Evolutionary conservation across 2,329 filamentous ascomycete species (phyloP), one percentile per base, ranked within the genome.

Genomic region (Gaeumannomyces sp.): DNA sequence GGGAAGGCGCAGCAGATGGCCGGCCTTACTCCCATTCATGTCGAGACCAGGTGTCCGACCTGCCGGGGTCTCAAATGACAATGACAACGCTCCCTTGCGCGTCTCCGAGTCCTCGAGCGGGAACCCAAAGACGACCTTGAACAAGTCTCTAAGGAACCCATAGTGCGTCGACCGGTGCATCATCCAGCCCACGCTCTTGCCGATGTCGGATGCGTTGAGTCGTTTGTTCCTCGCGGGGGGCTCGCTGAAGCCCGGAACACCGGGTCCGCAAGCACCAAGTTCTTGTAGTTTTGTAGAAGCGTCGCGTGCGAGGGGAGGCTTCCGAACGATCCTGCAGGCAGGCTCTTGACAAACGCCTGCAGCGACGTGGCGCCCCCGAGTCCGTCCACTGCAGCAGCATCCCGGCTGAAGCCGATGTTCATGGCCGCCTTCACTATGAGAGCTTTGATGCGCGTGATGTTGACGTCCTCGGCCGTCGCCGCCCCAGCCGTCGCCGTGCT

Each of bases 391-490:
- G 76, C 72, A 16, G 81, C 78, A 2, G 78, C 73, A 27, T 86
- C 82, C 11, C 91, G 89, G 66, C 85, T 84, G 76, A 90, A 97
- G 14, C 93, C 93, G 3, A 90, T 85, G 72, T 94, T 93, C 79
- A 94, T 88, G 29, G 93, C 93, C 1, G 93, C 92, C 73, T 93
- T 93, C 57, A 96, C 80, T 38, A 96, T 87, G 13, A 97, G 82
- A 19, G 89, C 82, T 76, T 93, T 95, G 59, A 96, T 82, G 16
- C 91, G 87, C 14, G 86, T 84, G 50, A 96, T 83, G 70, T 95
- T 92, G 22, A 86, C 80, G 70, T 96, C 92, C 75, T 96, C 92
- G 3, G 82, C 80, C 1, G 88, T 85, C 0, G 87, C 84, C 1
- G 89, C 90, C 28, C 53, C 62, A 13, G 62, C 56, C 1, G 89